Base-by-base conservation (phyloP, 352 stramenopile genomes). In the Thraustochytrium sp. region DNA sequence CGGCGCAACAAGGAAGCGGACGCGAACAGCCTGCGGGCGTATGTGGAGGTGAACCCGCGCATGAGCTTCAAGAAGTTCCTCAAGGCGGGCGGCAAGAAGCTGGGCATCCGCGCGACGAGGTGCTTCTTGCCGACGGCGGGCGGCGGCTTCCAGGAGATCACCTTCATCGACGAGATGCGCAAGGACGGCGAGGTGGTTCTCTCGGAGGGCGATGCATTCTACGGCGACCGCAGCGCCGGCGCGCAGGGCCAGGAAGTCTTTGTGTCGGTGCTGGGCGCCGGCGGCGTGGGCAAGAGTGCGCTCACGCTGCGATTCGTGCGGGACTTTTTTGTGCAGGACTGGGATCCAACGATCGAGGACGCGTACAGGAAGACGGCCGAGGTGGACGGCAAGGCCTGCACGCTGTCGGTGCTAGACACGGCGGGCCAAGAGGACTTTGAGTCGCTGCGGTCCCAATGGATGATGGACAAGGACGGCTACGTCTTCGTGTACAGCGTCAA, bases 401-500 rank as follows among this genome's bases (percentile, higher is more conserved):
- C 94, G 90, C 89, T 96, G 5, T 91, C 95, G 86, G 94, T 96
- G 84, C 87, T 96, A 63, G 92, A 96, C 64, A 96, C 92, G 53
- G 92, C 92, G 61, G 92, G 92, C 11, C 92, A 96, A 76, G 92
- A 95, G 82, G 92, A 95, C 75, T 96, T 96, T 89, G 91, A 94
- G 84, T 93, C 90, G 74, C 84, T 96, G 38, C 88, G 92, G 68
- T 90, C 89, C 26, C 91, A 94, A 85, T 95, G 91, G 90, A 95
- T 96, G 91, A 94, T 94, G 90, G 91, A 94, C 86, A 95, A 95
- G 84, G 90, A 95, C 87, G 91, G 90, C 84, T 95, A 95, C 85
- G 90, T 95, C 76, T 95, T 95, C 90, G 92, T 95, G 74, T 95
- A 94, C 87, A 93, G 89, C 87, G 94, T 95, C 89, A 90, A 94